A percentile compares a stretch with the other conserved stretches of the same genome.
Evolutionary conservation across 352 stramenopile species (phyloP).

Genomic region (Pythium oligandrum): DNA sequence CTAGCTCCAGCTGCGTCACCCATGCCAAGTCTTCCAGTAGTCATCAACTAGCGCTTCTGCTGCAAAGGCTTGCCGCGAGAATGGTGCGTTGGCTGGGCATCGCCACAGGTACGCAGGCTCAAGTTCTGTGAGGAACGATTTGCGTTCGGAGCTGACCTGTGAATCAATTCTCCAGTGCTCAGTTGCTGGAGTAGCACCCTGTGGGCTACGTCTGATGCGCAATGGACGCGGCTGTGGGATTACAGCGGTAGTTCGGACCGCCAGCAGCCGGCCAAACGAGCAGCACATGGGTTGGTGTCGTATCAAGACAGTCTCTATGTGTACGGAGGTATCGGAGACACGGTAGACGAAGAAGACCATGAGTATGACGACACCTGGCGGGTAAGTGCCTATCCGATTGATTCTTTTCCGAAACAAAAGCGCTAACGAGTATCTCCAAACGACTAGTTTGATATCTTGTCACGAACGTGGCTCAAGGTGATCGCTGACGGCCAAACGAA

Average conservation of each 20-base stretch:
- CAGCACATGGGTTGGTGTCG: slow-evolving; percentile 42
- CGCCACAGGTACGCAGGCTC: too few relatives aligned
- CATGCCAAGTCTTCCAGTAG: too few relatives aligned
- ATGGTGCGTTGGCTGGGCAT: too few relatives aligned
- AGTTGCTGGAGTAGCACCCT: not conserved
- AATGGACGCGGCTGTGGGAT: slow-evolving; percentile 56
- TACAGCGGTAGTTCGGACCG: slow-evolving; percentile 2
- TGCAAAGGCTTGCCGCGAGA: too few relatives aligned
- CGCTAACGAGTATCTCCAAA: not conserved
- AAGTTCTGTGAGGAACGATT: too few relatives aligned
- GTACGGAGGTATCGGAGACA: slow-evolving; percentile 49
- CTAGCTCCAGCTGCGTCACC: too few relatives aligned
- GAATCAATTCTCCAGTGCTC: too few relatives aligned
- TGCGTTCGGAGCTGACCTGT: too few relatives aligned
- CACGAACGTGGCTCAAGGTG: slow-evolving; percentile 10
- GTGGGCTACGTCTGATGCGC: slow-evolving; percentile 7
- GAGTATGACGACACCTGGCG: slow-evolving; percentile 78
- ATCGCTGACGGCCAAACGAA: slow-evolving; percentile 1
- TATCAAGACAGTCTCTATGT: slow-evolving; percentile 56
- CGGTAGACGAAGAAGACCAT: slow-evolving; percentile 29
- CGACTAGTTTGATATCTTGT: slow-evolving; percentile 1
- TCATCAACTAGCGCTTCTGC: too few relatives aligned
- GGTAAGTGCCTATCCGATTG: slow-evolving; percentile 14
- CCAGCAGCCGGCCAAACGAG: slow-evolving; percentile 31
- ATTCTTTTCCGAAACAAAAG: too few relatives aligned